Base-by-base conservation (phyloP, 2,329 filamentous ascomycete species). In the Sporothrix luriei region DNA sequence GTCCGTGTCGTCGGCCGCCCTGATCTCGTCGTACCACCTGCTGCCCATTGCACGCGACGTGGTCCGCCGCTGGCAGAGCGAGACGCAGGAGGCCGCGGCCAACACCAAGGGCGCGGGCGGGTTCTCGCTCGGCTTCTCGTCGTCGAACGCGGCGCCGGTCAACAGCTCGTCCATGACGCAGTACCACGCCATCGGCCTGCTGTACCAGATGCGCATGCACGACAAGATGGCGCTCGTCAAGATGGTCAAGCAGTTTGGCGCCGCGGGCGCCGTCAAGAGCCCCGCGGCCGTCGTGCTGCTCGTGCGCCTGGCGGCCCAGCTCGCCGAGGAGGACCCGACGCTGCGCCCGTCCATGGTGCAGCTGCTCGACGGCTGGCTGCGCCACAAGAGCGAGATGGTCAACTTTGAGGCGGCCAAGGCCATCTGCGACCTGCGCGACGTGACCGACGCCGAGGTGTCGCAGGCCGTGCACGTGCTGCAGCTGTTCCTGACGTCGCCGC, bases 231-330 rank as follows among this genome's bases (percentile, higher is more conserved):
- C 95, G 26, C 83, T 99, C 75, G 94, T 98, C 72, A 99, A 99
- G 87, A 98, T 99, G 95, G 94, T 99, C n/a, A 95, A 99, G 83
- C 95, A 99, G 80, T 98, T 97, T 78, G 93, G 93, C 67, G 90
- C 90, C 68, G 88, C 93, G 19, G 95, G 95, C 70, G 93, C 93
- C 13, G 90, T 98, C 72, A 98, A 97, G 88, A 97, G 92, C 80
- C 93, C 95, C 24, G 92, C 94, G 71, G 95, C 94, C 46, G 90
- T 94, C 70, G 88, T 99, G 66, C 90, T 99, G 87, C 86, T 99
- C 38, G 95, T 99, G 69, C 88, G 95, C 75, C 83, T 99, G 73
- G 95, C 95, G 46, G 92, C 94, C 54, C 95, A 97, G 83, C 84
- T 99, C 72, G 94, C 94, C 43, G 93, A 97, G 79, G 95, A 99